Conservation (phyloP, 1,139 yeast genomes). For the Geotrichum bryndzae region DNA sequence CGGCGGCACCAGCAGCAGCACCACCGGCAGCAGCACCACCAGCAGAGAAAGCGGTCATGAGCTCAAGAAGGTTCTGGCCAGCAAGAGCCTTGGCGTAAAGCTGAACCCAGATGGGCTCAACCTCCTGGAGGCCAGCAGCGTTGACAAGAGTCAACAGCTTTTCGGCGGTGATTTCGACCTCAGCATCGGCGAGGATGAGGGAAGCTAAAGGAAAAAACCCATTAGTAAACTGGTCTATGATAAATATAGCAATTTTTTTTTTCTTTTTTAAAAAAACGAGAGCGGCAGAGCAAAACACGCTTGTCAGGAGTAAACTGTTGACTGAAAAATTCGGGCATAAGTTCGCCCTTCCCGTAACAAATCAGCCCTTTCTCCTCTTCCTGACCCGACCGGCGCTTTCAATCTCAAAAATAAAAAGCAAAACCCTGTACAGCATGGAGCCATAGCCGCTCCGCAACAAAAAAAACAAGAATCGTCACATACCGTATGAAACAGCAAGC, state of each 20-base stretch:
- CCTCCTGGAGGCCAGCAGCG: slow-evolving; percentile 78
- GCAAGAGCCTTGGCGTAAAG: slow-evolving; percentile 88
- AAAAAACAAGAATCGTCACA: neutral
- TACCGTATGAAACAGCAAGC: slow-evolving; percentile 19
- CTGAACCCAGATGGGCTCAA: slow-evolving; percentile 50
- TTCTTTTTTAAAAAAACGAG: neutral
- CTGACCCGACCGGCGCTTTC: neutral
- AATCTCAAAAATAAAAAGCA: neutral
- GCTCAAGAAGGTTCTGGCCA: slow-evolving; percentile 42
- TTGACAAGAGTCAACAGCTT: slow-evolving; percentile 77
- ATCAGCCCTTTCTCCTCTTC: neutral
- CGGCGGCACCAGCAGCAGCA: slow-evolving; percentile 51
- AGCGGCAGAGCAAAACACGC: neutral
- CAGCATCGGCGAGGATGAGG: slow-evolving; percentile 96
- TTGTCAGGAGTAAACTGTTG: neutral
- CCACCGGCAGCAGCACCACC: slow-evolving; percentile 74
- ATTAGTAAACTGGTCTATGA: neutral
- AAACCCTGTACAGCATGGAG: neutral
- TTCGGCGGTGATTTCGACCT: slow-evolving; percentile 89
- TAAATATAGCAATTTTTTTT: neutral
- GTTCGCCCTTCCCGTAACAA: neutral
- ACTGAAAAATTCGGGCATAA: neutral
- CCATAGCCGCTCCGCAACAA: neutral
- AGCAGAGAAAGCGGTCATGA: slow-evolving; percentile 79
- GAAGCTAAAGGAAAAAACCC: slow-evolving; percentile 50